Conservation (phyloP, 108 stramenopile species). For the Fistulifera solaris region DNA sequence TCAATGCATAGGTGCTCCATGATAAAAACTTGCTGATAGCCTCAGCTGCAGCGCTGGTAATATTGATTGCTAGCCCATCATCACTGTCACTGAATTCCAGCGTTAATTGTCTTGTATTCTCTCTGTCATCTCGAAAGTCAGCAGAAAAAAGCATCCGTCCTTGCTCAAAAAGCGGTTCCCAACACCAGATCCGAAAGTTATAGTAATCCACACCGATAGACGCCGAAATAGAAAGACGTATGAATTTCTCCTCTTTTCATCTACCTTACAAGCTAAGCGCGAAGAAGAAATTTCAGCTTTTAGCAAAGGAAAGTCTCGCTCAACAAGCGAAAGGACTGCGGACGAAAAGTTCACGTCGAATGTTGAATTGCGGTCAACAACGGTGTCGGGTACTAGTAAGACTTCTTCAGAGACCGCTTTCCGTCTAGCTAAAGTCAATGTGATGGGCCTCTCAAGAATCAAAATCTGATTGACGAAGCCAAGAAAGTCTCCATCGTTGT, state of each 20-base stretch:
- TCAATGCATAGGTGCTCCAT: not conserved
- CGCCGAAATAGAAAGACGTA: conserved; percentile 2
- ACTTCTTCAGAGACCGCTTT: no score
- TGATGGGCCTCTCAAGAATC: conserved; percentile 32
- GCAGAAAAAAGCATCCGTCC: not conserved
- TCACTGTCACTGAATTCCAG: conserved; percentile 2
- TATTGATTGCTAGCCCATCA: not conserved
- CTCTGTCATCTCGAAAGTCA: not conserved
- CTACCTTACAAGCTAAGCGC: no score
- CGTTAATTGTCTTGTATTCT: not conserved
- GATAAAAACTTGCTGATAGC: conserved; percentile 2
- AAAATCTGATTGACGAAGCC: conserved; percentile 32
- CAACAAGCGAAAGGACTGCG: no score
- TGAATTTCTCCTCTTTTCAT: no score
- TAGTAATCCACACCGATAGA: conserved; percentile 21
- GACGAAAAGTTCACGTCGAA: no score
- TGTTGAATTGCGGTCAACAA: no score
- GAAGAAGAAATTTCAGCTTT: no score
- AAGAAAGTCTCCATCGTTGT: conserved; percentile 7
- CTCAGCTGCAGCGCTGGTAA: not conserved
- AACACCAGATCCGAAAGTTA: conserved; percentile 20
- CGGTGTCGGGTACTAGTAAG: no score
- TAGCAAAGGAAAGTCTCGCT: no score
- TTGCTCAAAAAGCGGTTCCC: conserved; percentile 32
- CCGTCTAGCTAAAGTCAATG: conserved; percentile 20